Evolutionary conservation across 495 filamentous ascomycete genomes (phyloP).

Genomic region (Schizothecium vesticola): DNA sequence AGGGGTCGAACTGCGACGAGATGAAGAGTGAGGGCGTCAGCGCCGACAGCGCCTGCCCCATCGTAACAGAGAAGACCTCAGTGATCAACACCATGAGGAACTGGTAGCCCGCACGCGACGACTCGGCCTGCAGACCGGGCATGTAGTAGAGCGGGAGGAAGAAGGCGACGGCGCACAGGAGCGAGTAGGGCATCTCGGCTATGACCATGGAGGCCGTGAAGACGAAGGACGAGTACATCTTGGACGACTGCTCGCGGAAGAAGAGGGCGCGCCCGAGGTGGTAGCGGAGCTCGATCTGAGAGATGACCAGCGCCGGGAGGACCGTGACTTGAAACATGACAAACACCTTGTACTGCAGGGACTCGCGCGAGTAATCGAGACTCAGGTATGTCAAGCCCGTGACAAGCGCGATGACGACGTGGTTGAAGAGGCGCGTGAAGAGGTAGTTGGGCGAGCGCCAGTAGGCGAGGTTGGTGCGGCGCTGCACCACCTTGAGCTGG

Average conservation of each 20-base stretch:
- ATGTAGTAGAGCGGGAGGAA: slow-evolving; percentile 74
- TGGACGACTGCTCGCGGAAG: slow-evolving; percentile 72
- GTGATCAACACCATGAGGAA: slow-evolving; percentile 77
- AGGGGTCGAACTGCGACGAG: slow-evolving; percentile 67
- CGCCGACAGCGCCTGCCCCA: slow-evolving; percentile 64
- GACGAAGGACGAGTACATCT: slow-evolving; percentile 70
- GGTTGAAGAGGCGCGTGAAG: slow-evolving; percentile 73
- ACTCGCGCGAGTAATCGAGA: slow-evolving; percentile 60
- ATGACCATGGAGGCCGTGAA: slow-evolving; percentile 66
- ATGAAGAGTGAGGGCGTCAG: slow-evolving; percentile 67
- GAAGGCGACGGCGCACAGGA: slow-evolving; percentile 68
- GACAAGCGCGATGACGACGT: slow-evolving; percentile 64
- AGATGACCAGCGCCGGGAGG: slow-evolving; percentile 68
- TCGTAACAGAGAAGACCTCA: slow-evolving; percentile 68
- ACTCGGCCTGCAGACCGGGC: slow-evolving; percentile 51
- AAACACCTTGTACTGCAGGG: slow-evolving; percentile 74
- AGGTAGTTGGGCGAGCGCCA: slow-evolving; percentile 73
- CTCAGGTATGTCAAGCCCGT: slow-evolving; percentile 69
- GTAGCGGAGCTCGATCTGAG: slow-evolving; percentile 73
- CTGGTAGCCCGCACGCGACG: slow-evolving; percentile 67
- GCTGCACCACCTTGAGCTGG: slow-evolving; percentile 62
- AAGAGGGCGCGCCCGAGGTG: slow-evolving; percentile 68
- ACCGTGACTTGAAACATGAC: slow-evolving; percentile 79
- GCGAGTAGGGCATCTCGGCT: slow-evolving; percentile 70
- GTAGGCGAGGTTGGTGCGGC: slow-evolving; percentile 59